phyloP scores from a whole-genome alignment of 1,139 yeast species.

The Hyphopichia buzzinii region DNA sequence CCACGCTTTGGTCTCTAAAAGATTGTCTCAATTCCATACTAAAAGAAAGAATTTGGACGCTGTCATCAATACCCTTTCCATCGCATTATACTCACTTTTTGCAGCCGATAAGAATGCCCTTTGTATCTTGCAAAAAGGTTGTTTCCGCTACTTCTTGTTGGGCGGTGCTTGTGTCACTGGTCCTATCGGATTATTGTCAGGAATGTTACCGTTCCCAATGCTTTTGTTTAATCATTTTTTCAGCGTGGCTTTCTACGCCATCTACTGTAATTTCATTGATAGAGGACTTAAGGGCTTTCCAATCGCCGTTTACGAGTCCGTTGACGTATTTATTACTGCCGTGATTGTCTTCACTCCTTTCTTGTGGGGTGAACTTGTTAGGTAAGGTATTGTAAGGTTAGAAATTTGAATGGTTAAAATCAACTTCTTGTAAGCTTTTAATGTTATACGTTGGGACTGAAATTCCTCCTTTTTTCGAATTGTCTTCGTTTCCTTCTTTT shows the following conservation, averaged over 20 bases:
- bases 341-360: conserved; percentile 76
- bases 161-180: conserved; percentile 81
- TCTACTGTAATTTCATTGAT: conserved; percentile 63
- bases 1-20: conserved; percentile 50
- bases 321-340: conserved; percentile 73
- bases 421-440: too few relatives aligned
- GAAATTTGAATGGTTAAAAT: too few relatives aligned
- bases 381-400: too few relatives aligned
- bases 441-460: too few relatives aligned
- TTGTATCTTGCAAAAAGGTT: conserved; percentile 75
- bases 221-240: conserved; percentile 80
- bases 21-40: conserved; percentile 65
- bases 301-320: conserved; percentile 65
- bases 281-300: conserved; percentile 73
- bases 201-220: conserved; percentile 74
- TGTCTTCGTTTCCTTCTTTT: too few relatives aligned
- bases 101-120: conserved; percentile 78
- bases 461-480: too few relatives aligned
- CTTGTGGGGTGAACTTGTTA: conserved; percentile 48
- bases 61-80: conserved; percentile 85
- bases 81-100: conserved; percentile 84
- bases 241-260: conserved; percentile 83
- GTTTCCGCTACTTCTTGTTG: conserved; percentile 77
- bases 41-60: conserved; percentile 77
- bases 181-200: conserved; percentile 84